Percentiles rank a stretch among this genome's conserved stretches.
Conservation (phyloP, 1,139 yeast genomes). For the Protomyces inundatus region DNA sequence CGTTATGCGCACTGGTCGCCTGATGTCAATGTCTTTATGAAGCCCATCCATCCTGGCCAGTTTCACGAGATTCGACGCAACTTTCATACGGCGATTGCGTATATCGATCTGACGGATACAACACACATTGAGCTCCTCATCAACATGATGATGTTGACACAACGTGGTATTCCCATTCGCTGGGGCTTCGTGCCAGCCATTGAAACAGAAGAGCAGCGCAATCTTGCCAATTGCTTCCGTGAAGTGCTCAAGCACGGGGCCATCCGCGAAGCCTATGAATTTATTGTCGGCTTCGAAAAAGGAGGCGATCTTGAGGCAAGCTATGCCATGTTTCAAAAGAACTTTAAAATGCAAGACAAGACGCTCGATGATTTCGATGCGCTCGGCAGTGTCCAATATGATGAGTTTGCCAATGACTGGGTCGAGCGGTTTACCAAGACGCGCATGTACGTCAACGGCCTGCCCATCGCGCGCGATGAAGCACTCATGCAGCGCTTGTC, state of each 20-base stretch:
- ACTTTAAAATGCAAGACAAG: constrained; percentile 37
- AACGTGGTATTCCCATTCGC: constrained; percentile 67
- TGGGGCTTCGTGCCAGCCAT: constrained; percentile 70
- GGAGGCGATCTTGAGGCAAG: neutral
- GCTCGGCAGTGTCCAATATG: neutral
- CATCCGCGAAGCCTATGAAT: neutral
- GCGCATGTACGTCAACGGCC: constrained; percentile 66
- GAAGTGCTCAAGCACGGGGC: constrained; percentile 3
- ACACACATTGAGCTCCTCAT: constrained; percentile 45
- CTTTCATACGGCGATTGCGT: constrained; percentile 68
- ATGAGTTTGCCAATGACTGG: constrained; percentile 6
- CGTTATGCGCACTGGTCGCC: constrained; percentile 49
- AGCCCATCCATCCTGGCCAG: constrained; percentile 46
- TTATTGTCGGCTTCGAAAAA: constrained; percentile 3
- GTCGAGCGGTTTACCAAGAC: constrained; percentile 39
- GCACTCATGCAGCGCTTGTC: constrained; percentile 45
- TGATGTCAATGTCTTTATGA: constrained; percentile 14
- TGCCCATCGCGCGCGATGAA: constrained; percentile 42
- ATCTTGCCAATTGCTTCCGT: constrained; percentile 31
- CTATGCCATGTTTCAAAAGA: constrained; percentile 32
- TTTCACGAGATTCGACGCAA: constrained; percentile 69
- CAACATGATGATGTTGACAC: constrained; percentile 33
- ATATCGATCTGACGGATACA: constrained; percentile 55
- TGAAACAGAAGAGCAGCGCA: constrained; percentile 18
- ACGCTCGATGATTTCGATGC: constrained; percentile 40